Base-by-base conservation (phyloP, 2,329 filamentous ascomycete species). In the Sphaerulina vaccinii region DNA sequence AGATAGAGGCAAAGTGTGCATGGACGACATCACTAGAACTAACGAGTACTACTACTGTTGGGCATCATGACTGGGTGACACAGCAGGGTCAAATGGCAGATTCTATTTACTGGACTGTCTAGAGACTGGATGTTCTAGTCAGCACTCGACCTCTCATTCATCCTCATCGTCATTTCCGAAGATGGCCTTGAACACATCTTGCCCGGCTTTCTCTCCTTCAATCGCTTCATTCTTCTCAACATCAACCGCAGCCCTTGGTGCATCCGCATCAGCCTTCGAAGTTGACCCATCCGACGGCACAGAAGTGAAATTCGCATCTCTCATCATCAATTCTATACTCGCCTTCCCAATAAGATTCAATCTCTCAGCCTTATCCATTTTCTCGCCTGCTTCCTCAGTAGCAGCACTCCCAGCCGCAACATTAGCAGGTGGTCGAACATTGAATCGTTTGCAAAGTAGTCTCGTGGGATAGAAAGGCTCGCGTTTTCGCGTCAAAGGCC, bases 401-500 rank as follows among this genome's bases (percentile, higher is more conserved):
- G 54, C 62, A 33, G 37, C 43, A 56, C 71, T 60, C 68, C 75
- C 66, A 9, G 65, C 55, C 15, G 64, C 68, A 49, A 69, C 83
- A 68, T 90, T 81, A 8, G 80, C 78, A 0, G 91, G 90, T 7
- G 87, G 82, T 54, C 79, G 83, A n/a, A 97, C 86, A 61, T 90
- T 90, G 72, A 99, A 96, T 7, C 93, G 80, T 69, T 97, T 99
- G 73, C 92, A 97, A n/a, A 97, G 72, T 35, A 99, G 72, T 49
- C 90, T 79, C 1, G 86, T 85, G 1, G 93, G 93, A 61, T 85
- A 85, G 70, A 96, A 97, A 3, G 84, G 80, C 6, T 81, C 70
- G 0, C 79, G 76, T 18, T 79, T 83, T 55, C 93, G 79, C 2
- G 93, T 99, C 82, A 97, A 80, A 11, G 84, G 79, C 1, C 93